Evolutionary conservation across 331 rosid species (phyloP), one percentile per base, ranked within the genome.

Genomic region (Spiraea crenata): DNA sequence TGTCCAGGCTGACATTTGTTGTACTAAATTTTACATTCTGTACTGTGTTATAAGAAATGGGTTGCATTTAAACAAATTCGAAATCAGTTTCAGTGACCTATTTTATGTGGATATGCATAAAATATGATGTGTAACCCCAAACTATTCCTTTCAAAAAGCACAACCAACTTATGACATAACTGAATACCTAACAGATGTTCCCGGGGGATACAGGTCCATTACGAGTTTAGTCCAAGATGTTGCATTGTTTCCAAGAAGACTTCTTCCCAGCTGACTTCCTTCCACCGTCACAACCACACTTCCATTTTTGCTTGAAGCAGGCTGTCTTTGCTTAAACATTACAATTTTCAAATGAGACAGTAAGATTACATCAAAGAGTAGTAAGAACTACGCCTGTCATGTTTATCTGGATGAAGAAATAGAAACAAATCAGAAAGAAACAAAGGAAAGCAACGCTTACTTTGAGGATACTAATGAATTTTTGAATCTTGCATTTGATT

Each of bases 281-380:
- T 85, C 97, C 51, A 83, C 66, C 17, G 86, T 63, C 80, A 81
- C 69, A 70, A 79, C 40, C 75, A 77, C 74, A 67, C 80, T 85
- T 67, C 87, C 98, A 88, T 84, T 80, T 80, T 74, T 81, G 90
- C 93, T 85, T 34, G 89, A 86, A 81, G 96, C 96, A 59, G 93
- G 87, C 81, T 89, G 97, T 82, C 99, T 95, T 91, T 89, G 92
- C 93, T 89, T 88, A 80, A 91, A 82, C 93, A 84, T 77, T 81
- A 69, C 31, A 74, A 75, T 78, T 69, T 74, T 62, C 14, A 67
- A 80, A 79, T 57, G 59, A 49, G 65, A 69, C 31, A 79, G 82
- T 83, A 81, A 86, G 86, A 76, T 76, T 62, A 78, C 44, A 75
- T 66, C 46, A 70, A 54, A 50, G 47, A 51, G 61, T 42, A 35